Base-by-base conservation (phyloP, 306 rosid genomes). In the Begonia fuchsioides region DNA sequence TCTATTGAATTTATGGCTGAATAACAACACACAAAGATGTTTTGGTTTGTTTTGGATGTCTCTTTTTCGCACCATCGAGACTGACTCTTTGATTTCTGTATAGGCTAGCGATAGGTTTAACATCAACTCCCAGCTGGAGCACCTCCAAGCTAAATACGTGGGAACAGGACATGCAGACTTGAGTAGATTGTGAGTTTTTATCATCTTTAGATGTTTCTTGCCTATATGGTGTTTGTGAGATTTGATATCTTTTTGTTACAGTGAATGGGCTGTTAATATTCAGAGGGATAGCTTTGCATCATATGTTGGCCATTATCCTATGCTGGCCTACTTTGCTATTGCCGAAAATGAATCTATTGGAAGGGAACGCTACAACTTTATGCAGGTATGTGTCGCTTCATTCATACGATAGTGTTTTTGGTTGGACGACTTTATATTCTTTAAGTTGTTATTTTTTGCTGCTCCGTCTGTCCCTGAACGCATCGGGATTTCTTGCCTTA, bases 281-380 rank as follows among this genome's bases (percentile, higher is more conserved):
- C 98, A 90, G 49, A 90, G 98, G 17, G 98, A 90, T 73, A 81
- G 95, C 83, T 90, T 81, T 71, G 95, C 95, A 12, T 85, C 95
- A 13, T 90, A 84, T 53, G 70, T 85, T 47, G 98, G 95, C 1
- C 98, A 85, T 57, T 85, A 90, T 54, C 94, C 95, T 13, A 47
- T 85, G 48, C 66, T 85, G 12, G 56, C 85, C 2, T 85, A 79
- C 72, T 76, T 85, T 53, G 77, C 92, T 15, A 58, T 90, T 54
- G 98, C 98, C 40, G 95, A 85, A 68, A 90, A 90, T 66, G 98
- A 90, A 67, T 81, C 98, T 0, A 79, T 90, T 69, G 94, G 95
- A 38, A 85, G 95, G 55, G 92, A 90, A 38, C 94, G 85, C 59
- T 85, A 85, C 68, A 85, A 51, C 68, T 90, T 81, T 65, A 79